Evolutionary conservation across 2,329 filamentous ascomycete genomes (phyloP), one percentile per base, ranked within the genome.

Genomic region (Xylaria sp.): DNA sequence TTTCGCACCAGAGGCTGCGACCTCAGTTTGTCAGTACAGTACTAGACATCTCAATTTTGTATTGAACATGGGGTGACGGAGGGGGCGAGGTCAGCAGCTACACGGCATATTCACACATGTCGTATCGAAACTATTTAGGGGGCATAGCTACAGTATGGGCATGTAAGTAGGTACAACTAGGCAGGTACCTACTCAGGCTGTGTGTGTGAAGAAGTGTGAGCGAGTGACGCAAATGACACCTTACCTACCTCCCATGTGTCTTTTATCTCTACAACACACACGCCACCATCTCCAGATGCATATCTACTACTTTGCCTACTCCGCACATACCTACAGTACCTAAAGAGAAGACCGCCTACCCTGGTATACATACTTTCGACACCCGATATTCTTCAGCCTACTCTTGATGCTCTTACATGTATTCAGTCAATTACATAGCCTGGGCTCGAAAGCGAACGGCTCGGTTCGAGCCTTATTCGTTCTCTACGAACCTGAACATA

Each of bases 381-480:
- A 51, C 37, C 47, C 33, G 19, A 51, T 38, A 9, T 51, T 51
- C 47, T 35, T 45, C 42, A 25, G 6, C 28, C 12, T 17, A 28
- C 9, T 40, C 6, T 15, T 11, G 12, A 40, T 40, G 14, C n/a
- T 40, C 37, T 42, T n/a, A 42, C 6, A 17, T 9, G 12, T 37
- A 35, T 17, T 15, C 12, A n/a, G 17, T 4, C 28, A 21, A 51
- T 51, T 25, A 37, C 11, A 3, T 46, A 46, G 17, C 14, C 28
- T 7, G 43, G 31, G 23, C 23, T 47, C 25, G 14, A 40, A 40
- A 33, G 23, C 17, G 37, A 38, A 25, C 45, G 17, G 38, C 42
- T 60, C 21, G 17, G 38, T 38, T 59, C 21, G 47, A 31, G 46
- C 43, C 51, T 43, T 42, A 43, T 15, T 60, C 12, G 14, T 52